A percentile compares a stretch with the other conserved stretches of the same genome.
These are phyloP conservation scores for Yarrowia hollandica DNA, from an alignment of 805 yeast genomes.

Conservation along the genomic window DNA sequence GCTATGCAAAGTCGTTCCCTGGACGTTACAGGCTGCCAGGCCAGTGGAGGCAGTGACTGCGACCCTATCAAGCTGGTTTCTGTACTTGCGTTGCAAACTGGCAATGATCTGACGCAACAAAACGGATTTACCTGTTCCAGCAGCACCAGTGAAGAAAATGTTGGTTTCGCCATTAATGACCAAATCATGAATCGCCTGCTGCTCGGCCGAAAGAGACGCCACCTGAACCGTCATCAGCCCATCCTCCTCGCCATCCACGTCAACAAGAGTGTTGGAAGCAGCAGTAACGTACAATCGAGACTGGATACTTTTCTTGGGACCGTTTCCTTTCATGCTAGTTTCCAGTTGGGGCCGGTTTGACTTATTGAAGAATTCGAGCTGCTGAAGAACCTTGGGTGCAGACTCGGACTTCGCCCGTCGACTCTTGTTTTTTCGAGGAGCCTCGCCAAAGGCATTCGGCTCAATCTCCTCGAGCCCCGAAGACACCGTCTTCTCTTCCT, in stretches of 20 bases:
- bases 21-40: slow-evolving; percentile 89
- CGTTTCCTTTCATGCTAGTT: background rate
- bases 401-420: background rate
- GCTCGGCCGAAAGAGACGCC: slow-evolving; percentile 48
- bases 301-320: slow-evolving; percentile 5
- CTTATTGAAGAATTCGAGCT: slow-evolving; percentile 6
- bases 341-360: background rate
- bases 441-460: background rate
- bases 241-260: slow-evolving; percentile 17
- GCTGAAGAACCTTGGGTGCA: slow-evolving; percentile 1
- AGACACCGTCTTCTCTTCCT: too few relatives aligned
- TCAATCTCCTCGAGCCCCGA: background rate
- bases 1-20: slow-evolving; percentile 84
- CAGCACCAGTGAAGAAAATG: slow-evolving; percentile 93
- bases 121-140: slow-evolving; percentile 97
- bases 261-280: background rate
- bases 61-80: slow-evolving; percentile 49
- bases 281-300: slow-evolving; percentile 2
- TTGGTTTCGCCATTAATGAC: slow-evolving; percentile 61
- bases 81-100: slow-evolving; percentile 49
- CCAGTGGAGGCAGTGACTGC: slow-evolving; percentile 97
- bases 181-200: slow-evolving; percentile 57
- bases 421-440: background rate
- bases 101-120: slow-evolving; percentile 68
- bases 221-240: slow-evolving; percentile 31